These are phyloP conservation scores for Chaetomium cochliodes DNA, from an alignment of 495 filamentous ascomycete species.

Conservation along the genomic window DNA sequence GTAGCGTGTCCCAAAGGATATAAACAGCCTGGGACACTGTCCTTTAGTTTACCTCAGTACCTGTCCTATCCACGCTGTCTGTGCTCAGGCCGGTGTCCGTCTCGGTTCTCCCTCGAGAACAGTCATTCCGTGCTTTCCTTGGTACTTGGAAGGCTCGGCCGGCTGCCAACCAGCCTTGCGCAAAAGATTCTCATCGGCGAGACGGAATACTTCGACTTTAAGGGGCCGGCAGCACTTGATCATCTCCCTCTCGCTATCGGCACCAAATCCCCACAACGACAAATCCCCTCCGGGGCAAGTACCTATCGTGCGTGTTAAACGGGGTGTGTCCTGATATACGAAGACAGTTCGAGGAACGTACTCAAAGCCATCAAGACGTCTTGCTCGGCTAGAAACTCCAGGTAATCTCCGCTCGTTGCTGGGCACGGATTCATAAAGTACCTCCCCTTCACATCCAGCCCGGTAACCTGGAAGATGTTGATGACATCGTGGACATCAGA, in stretches of 20 bases:
- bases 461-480: slow-evolving; percentile 80
- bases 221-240: slow-evolving; percentile 69
- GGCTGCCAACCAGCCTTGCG: slow-evolving; percentile 58
- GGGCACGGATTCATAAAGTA: slow-evolving; percentile 78
- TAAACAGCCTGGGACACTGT: too few species aligned
- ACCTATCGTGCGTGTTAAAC: slow-evolving; percentile 36
- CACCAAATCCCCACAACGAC: slow-evolving; percentile 72
- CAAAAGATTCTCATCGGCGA: slow-evolving; percentile 52
- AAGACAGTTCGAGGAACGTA: slow-evolving; percentile 11
- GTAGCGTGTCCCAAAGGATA: too few species aligned
- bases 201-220: slow-evolving; percentile 65
- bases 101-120: slow-evolving; percentile 19
- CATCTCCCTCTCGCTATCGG: slow-evolving; percentile 63
- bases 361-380: slow-evolving; percentile 73
- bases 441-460: slow-evolving; percentile 64
- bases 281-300: slow-evolving; percentile 63
- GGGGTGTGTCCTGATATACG: slow-evolving; percentile 8
- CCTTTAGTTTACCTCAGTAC: too few species aligned
- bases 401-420: slow-evolving; percentile 61
- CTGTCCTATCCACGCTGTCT: background rate
- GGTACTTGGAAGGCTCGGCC: slow-evolving; percentile 58
- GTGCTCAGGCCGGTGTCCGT: background rate
- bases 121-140: slow-evolving; percentile 64
- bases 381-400: slow-evolving; percentile 77
- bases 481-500: slow-evolving; percentile 77